phyloP scores from a whole-genome alignment of 768 basidiomycete species.

The Podaxis mareebaensis region DNA sequence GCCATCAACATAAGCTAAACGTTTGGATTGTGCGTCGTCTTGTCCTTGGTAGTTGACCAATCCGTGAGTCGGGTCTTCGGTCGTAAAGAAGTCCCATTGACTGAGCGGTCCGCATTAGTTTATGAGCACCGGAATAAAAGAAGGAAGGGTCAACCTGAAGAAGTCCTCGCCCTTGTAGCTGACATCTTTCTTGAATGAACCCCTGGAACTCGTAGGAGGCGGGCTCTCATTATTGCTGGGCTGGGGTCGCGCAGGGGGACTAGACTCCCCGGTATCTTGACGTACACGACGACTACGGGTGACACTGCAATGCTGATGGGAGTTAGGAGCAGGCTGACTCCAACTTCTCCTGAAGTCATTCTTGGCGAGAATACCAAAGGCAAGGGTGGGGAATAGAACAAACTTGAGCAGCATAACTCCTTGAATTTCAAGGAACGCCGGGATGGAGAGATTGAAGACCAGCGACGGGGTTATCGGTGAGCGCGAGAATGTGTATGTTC shows the following conservation, averaged over 20 bases:
- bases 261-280: background rate
- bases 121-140: background rate
- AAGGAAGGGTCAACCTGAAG: slow-evolving; percentile 46
- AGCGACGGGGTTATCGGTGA: slow-evolving; percentile 6
- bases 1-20: slow-evolving; percentile 61
- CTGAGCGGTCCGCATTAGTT: slow-evolving; percentile 30
- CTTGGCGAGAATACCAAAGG: background rate
- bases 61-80: slow-evolving; percentile 69
- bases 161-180: slow-evolving; percentile 53
- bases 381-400: background rate
- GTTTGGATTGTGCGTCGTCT: slow-evolving; percentile 46
- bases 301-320: background rate
- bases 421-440: background rate
- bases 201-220: background rate
- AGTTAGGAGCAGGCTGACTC: background rate
- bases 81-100: slow-evolving; percentile 66
- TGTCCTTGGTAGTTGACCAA: slow-evolving; percentile 58
- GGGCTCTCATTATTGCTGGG: background rate
- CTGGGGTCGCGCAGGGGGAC: background rate
- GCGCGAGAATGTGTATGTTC: background rate
- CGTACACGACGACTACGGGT: background rate
- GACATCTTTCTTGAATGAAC: slow-evolving; percentile 31
- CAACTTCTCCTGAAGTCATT: background rate
- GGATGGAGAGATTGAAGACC: slow-evolving; percentile 11
- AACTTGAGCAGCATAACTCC: background rate